Conservation (phyloP, 192 early-diverging fungal species). For the Coemansia sp. region DNA sequence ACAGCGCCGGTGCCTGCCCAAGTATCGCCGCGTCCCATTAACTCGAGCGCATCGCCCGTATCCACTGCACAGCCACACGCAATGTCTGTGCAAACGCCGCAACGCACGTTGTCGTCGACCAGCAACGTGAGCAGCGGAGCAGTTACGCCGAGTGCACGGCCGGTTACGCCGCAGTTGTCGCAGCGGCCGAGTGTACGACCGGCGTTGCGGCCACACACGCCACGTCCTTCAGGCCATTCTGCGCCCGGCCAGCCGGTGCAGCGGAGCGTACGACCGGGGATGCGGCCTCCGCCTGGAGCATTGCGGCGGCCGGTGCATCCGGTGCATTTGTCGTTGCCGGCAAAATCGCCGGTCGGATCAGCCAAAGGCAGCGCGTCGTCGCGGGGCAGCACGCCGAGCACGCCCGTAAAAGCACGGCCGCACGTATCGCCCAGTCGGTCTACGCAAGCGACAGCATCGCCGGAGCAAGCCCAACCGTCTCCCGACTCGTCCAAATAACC, state of each 20-base stretch:
- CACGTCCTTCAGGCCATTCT: not conserved
- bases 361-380: conserved; percentile 14
- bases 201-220: conserved; percentile 1
- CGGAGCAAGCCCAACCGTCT: not conserved
- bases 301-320: not conserved
- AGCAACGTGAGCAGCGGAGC: conserved; percentile 8
- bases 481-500: not conserved
- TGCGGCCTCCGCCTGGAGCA: not conserved
- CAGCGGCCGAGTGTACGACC: not conserved
- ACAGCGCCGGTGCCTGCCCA: conserved; percentile 1
- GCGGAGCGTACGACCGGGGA: not conserved
- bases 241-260: conserved; percentile 5
- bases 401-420: conserved; percentile 6
- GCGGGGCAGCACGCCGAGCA: conserved; percentile 36
- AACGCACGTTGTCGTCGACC: not conserved
- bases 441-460: not conserved
- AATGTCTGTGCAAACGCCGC: not conserved
- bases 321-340: not conserved
- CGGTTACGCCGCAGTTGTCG: not conserved
- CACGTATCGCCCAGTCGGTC: conserved; percentile 1
- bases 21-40: not conserved
- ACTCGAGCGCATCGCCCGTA: not conserved
- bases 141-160: not conserved
- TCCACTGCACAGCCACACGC: not conserved
- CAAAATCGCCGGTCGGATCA: not conserved